These are phyloP conservation scores for Penicillium flavigenum DNA, from an alignment of 495 filamentous ascomycete genomes.

Conservation along the genomic window DNA sequence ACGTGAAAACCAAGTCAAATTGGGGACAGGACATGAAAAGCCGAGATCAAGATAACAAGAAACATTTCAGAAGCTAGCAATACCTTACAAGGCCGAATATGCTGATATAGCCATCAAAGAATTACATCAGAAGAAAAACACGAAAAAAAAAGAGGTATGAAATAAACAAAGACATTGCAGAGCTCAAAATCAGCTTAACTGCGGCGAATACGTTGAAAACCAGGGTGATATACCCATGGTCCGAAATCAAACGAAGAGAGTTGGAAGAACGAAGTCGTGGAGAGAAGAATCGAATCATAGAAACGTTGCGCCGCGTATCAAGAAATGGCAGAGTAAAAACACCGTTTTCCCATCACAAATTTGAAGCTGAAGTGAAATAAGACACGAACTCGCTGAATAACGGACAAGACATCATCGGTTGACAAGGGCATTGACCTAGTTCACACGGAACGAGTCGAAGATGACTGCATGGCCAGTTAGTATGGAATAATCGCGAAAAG, in stretches of 20 bases:
- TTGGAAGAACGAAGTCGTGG: background rate
- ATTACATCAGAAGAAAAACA: constrained; percentile 8
- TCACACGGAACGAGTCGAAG: constrained; percentile 50
- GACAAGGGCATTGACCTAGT: constrained; percentile 31
- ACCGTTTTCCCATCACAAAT: constrained; percentile 12
- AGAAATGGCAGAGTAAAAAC: constrained; percentile 8
- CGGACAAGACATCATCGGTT: constrained; percentile 29
- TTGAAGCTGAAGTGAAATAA: constrained; percentile 18
- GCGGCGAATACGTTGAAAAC: background rate
- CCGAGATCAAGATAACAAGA: background rate
- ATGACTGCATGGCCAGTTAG: constrained; percentile 38
- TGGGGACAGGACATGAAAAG: background rate
- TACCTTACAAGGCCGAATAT: constrained; percentile 9
- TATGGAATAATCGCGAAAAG: background rate
- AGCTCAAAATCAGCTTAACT: background rate
- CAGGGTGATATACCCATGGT: background rate
- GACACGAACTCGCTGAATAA: constrained; percentile 40
- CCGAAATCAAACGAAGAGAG: constrained; percentile 1
- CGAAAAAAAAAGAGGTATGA: background rate
- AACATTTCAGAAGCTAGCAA: background rate
- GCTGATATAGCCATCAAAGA: constrained; percentile 2
- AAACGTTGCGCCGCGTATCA: constrained; percentile 7
- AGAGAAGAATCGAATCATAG: constrained; percentile 6
- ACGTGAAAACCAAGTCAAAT: background rate
- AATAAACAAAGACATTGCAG: background rate